Evolutionary conservation across 495 filamentous ascomycete species (phyloP), one percentile per base, ranked within the genome.

Genomic region (Penicillium mononematosum): DNA sequence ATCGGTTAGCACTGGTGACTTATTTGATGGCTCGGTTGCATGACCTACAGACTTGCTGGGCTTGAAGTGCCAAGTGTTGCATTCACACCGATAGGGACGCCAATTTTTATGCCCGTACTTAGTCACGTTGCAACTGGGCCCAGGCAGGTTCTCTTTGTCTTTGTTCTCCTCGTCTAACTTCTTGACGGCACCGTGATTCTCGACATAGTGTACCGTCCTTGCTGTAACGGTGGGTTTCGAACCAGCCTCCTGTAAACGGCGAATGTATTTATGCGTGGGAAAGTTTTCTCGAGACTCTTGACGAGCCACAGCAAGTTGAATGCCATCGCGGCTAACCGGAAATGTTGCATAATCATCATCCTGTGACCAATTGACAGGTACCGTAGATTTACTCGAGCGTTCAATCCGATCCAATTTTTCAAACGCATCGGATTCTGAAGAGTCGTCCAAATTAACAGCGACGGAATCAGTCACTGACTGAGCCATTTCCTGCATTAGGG

Each of bases 231-330:
- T 22, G 20, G 41, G 34, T 5, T 42, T 42, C 3, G 41, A 22
- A 22, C 17, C 17, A 10, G 19, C 17, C 9, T 3, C 20, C 11
- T 43, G 41, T 8, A 43, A 43, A 22, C 9, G 5, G 4, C 17
- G 11, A 22, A 43, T 43, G 5, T 43, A 43, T 17, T 6, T 25
- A 25, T 0, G 24, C 24, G 24, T 5, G 24, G 24, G 24, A 42
- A 58, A 14, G 27, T 61, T 14, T 50, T 43, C 36, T 45, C 43
- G 20, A 58, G 34, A 9, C 9, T 43, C 10, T 20, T 5, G 17
- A 36, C 34, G 12, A 36, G 12, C 34, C 34, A 16, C 0, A 36
- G 12, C 14, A 16, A 36, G 14, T 14, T 36, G 4, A 12, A 36
- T 5, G 0, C 14, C 34, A 5, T 36, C 34, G 34, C 34, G 34